Conservation (phyloP, 257 asterid genomes). For the Euphrasia confusa region DNA sequence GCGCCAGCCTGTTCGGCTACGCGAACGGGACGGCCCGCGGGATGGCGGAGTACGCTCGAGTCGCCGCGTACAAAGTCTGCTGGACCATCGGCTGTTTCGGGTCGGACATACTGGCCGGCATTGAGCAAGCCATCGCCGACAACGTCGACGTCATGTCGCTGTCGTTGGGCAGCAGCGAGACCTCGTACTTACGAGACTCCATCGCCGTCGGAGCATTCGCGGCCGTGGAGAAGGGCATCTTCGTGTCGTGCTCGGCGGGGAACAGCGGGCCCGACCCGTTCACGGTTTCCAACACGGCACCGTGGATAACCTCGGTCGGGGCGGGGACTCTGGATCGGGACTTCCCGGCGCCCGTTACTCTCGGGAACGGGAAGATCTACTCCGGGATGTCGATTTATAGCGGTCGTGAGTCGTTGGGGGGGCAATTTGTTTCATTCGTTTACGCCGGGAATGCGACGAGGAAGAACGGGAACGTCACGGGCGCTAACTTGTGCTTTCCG, state of each 20-base stretch:
- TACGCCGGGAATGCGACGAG: neutral
- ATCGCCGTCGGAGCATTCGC: constrained; percentile 63
- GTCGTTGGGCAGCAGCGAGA: constrained; percentile 50
- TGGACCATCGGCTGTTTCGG: neutral
- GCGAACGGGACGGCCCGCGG: constrained; percentile 59
- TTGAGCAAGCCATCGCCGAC: constrained; percentile 56
- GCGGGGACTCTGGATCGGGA: constrained; percentile 63
- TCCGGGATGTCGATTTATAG: neutral
- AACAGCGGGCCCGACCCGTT: constrained; percentile 49
- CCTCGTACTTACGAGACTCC: constrained; percentile 38
- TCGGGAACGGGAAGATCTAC: neutral
- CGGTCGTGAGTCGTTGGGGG: neutral
- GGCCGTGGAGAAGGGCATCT: constrained; percentile 64
- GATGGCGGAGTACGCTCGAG: constrained; percentile 54
- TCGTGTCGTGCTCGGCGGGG: constrained; percentile 69
- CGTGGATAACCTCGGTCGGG: constrained; percentile 74
- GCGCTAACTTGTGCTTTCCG: neutral
- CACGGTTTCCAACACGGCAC: constrained; percentile 56
- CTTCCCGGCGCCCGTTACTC: neutral
- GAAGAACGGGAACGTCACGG: too few relatives aligned
- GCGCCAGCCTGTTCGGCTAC: constrained; percentile 40
- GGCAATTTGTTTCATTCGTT: neutral
- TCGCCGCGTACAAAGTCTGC: constrained; percentile 38
- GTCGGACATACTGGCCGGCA: constrained; percentile 65
- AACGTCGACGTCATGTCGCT: constrained; percentile 61